phyloP scores from a whole-genome alignment of 371 early-diverging fungal genomes.

The Funneliformis caledonium region DNA sequence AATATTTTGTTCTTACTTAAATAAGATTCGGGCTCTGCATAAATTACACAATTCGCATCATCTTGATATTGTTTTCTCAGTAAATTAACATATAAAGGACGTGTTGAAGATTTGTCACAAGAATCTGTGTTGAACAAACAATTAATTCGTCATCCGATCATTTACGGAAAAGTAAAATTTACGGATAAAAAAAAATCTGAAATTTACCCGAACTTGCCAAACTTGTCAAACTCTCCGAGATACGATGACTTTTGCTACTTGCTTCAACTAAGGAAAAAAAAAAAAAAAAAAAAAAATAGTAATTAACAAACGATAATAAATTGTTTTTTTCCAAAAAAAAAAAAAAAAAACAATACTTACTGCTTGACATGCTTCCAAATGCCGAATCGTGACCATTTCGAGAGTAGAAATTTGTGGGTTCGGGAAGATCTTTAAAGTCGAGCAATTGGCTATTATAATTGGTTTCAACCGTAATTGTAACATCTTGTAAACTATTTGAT shows the following conservation, averaged over 20 bases:
- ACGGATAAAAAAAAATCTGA: not conserved
- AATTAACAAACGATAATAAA: too few species aligned
- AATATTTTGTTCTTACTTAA: not conserved
- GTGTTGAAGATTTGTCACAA: not conserved
- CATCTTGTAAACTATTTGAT: not conserved
- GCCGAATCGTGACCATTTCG: constrained; percentile 13
- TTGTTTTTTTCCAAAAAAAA: not conserved
- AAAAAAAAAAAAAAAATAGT: too few species aligned
- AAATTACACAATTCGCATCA: not conserved
- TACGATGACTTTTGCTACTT: not conserved
- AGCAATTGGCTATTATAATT: not conserved
- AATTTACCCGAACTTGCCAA: not conserved
- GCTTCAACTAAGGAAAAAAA: not conserved
- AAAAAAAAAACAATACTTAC: not conserved
- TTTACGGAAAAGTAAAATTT: not conserved
- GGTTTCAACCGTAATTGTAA: not conserved
- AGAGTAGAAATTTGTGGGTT: constrained; percentile 16
- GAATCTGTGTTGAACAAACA: not conserved
- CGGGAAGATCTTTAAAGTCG: constrained; percentile 23
- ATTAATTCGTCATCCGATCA: too few species aligned
- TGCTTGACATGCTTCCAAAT: not conserved
- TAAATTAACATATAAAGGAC: not conserved
- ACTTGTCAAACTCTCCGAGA: not conserved
- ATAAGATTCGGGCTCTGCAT: not conserved
- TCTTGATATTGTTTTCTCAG: not conserved